phyloP scores from a whole-genome alignment of 1,284 basidiomycete genomes.

The Erythrobasidium hasegawianum region DNA sequence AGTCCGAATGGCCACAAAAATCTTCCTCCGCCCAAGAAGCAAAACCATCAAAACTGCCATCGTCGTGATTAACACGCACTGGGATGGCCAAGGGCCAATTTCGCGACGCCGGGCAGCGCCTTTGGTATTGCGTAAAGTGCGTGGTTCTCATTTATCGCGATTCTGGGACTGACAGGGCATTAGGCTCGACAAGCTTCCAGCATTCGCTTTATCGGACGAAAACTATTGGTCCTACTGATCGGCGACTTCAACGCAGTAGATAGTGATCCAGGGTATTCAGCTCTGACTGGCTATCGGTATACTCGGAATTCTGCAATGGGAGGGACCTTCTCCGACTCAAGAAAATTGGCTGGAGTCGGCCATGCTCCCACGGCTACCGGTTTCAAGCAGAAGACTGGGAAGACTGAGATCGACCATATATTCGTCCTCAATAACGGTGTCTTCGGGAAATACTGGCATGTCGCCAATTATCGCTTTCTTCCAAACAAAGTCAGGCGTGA shows the following conservation, averaged over 20 bases:
- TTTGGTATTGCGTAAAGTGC: not conserved
- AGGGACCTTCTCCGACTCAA: constrained; percentile 10
- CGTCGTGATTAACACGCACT: not conserved
- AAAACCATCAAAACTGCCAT: constrained; percentile 2
- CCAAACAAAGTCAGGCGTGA: constrained; percentile 5
- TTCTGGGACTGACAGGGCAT: not conserved
- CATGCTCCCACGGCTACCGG: not conserved
- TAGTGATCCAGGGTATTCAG: constrained; percentile 12
- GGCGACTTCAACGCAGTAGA: constrained; percentile 1
- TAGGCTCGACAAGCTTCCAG: not conserved
- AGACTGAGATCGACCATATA: constrained; percentile 8
- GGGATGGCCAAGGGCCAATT: not conserved
- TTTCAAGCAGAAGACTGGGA: not conserved
- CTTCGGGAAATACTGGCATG: constrained; percentile 8
- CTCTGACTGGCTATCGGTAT: constrained; percentile 15
- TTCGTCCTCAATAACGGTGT: constrained; percentile 19
- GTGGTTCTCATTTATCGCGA: not conserved
- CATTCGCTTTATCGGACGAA: not conserved
- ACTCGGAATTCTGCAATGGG: not conserved
- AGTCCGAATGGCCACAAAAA: not conserved
- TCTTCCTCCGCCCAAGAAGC: not conserved
- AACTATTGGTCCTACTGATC: not conserved
- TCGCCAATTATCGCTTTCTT: not conserved
- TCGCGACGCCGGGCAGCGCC: not conserved
- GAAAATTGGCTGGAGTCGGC: not conserved